Base-by-base conservation (phyloP, 2,329 filamentous ascomycete genomes). In the Cadophora malorum region DNA sequence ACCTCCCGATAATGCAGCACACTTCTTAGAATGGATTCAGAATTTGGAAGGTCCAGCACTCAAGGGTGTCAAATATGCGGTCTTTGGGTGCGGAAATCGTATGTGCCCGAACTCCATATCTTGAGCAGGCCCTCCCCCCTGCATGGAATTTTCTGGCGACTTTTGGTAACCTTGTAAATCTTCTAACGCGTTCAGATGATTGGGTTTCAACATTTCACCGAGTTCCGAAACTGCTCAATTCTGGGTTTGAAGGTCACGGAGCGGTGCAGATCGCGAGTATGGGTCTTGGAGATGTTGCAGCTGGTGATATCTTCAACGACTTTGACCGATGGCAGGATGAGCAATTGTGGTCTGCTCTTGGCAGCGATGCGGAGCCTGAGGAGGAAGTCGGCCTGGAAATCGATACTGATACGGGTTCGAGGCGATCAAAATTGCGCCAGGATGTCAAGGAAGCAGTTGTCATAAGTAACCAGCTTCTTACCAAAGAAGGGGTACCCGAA, bases 301-400 rank as follows among this genome's bases (percentile, higher is more conserved):
- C 33, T 19, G 66, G 88, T 21, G 88, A 91, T 74, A 89, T 91
- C 80, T 90, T 92, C 71, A 85, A 85, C 66, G 86, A 89, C 66
- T 89, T 92, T 70, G 90, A 93, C 71, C 80, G 79, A 10, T 93
- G 90, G 90, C 84, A 89, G 70, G 89, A 92, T 69, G 81, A 83
- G 0, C 76, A 79, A 1, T 79, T 88, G 60, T 88, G 85, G 85
- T 65, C 81, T 3, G 69, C 66, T 19, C 62, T 76, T 19, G 70
- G 70, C 19, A 69, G 67, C 23, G 66, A 69, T 8, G 55, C n/a
- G 1, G 68, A 71, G 25, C n/a, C 53, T 3, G 65, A 64, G n/a
- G 69, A 70, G 52, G 73, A 73, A 52, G 19, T 62, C 12, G 67
- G 66, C 2, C 60, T 74, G 31, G 68, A 72, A 10, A 65, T 74